Percentiles rank a stretch among this genome's conserved stretches.
Conservation (phyloP, 2,329 filamentous ascomycete species). For the Verticillium longisporum region DNA sequence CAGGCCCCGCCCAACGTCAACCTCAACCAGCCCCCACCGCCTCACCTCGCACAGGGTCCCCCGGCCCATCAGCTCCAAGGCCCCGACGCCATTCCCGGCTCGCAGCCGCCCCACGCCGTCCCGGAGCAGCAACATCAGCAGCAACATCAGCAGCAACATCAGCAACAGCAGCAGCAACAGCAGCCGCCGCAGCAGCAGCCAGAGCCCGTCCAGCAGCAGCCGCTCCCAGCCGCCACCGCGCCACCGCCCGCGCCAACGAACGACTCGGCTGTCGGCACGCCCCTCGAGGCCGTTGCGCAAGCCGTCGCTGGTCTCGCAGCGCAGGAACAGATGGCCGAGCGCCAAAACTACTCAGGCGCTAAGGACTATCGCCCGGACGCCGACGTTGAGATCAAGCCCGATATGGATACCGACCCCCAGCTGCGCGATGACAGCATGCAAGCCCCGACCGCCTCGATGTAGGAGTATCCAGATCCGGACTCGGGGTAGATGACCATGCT, state of each 20-base stretch:
- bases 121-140: not conserved
- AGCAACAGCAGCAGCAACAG: not conserved
- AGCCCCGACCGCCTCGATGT: conserved; percentile 24
- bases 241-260: conserved; percentile 4
- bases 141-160: not conserved
- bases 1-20: conserved; percentile 76
- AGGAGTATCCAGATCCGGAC: conserved; percentile 4
- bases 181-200: not conserved
- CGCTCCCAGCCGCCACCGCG: not conserved
- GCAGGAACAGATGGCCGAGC: conserved; percentile 31
- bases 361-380: conserved; percentile 30
- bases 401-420: conserved; percentile 49
- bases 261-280: conserved; percentile 21
- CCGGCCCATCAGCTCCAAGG: not conserved
- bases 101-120: not conserved
- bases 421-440: conserved; percentile 32
- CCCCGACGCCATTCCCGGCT: not conserved
- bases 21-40: conserved; percentile 44
- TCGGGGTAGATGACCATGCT: not conserved
- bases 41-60: conserved; percentile 12
- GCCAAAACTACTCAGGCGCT: conserved; percentile 23
- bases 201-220: not conserved
- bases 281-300: conserved; percentile 44
- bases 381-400: conserved; percentile 31
- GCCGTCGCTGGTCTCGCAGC: conserved; percentile 37